These are phyloP conservation scores for Cryptosporidium baileyi DNA, from an alignment of 169 alveolate species.

Conservation along the genomic window DNA sequence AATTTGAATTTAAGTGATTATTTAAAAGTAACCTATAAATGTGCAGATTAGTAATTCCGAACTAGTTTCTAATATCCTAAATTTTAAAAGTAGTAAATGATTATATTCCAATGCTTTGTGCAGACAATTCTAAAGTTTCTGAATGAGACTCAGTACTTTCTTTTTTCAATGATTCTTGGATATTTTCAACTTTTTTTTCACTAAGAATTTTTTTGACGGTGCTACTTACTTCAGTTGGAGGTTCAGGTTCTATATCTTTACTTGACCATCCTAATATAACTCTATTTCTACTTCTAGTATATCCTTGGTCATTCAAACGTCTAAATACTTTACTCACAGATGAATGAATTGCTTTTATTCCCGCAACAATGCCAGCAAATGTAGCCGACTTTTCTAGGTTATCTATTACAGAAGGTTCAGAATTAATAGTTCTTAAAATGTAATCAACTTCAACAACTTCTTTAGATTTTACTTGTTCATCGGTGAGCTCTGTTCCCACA, in stretches of 20 bases:
- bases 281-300: conserved; percentile 10
- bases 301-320: conserved; percentile 13
- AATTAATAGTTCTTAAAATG: conserved; percentile 29
- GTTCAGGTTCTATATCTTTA: conserved; percentile 50
- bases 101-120: neutral
- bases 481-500: conserved; percentile 3
- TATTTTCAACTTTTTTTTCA: neutral
- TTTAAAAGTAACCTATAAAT: too few species aligned
- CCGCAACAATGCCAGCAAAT: conserved; percentile 16
- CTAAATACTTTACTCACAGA: conserved; percentile 10
- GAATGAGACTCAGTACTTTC: neutral
- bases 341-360: conserved; percentile 38
- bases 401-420: neutral
- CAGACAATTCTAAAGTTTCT: neutral
- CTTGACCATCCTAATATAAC: conserved; percentile 33
- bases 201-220: conserved; percentile 33
- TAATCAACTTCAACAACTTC: conserved; percentile 24
- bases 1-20: too few species aligned
- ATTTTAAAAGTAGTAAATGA: neutral
- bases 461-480: neutral
- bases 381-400: conserved; percentile 1
- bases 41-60: too few species aligned
- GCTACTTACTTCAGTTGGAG: neutral
- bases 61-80: too few species aligned
- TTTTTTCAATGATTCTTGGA: neutral